Base-by-base conservation (phyloP, 148 eudicot species). In the Fallopia convolvulus region DNA sequence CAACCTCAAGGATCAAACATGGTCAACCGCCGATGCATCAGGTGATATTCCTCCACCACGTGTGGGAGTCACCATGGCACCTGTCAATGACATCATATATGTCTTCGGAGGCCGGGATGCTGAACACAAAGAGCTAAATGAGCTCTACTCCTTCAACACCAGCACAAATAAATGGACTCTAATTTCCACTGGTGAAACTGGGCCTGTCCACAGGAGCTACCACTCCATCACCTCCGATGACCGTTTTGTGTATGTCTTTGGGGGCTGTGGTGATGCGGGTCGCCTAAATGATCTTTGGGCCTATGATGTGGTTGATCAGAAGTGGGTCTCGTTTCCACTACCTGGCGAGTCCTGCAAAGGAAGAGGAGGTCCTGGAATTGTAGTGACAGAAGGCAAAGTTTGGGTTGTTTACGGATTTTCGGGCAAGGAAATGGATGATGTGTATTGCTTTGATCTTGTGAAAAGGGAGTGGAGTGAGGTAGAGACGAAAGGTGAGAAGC, bases 371-470 rank as follows among this genome's bases (percentile, higher is more conserved):
- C 92, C 96, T 23, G 98, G 99, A 74, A 80, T 94, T 48, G 87
- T 82, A 2, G 90, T 86, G 46, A 80, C 72, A 13, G 75, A 80
- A 49, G 87, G 83, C 9, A 92, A 92, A 76, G 93, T 94, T 18
- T 92, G 97, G 99, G 94, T 94, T 32, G 96, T 94, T 15, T 94
- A 94, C 82, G 98, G 98, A 21, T 94, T 94, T 74, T 78, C 89
- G 0, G 98, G 98, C 42, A 76, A 75, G 79, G 98, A 94, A 85
- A 79, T 79, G 7, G 97, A 94, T 18, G 97, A 94, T 60, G 96
- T 94, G 10, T 93, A 92, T 63, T 84, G 36, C 81, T 92, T 89
- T 77, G 96, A 92, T 76, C 89, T 82, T 1, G 65, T 33, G 4
- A 79, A 77, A 23, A 84, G 83, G 40, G 85, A 87, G 61, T 94